Evolutionary conservation across 805 yeast genomes (phyloP).

Genomic region (Metschnikowia kunwiensis): DNA sequence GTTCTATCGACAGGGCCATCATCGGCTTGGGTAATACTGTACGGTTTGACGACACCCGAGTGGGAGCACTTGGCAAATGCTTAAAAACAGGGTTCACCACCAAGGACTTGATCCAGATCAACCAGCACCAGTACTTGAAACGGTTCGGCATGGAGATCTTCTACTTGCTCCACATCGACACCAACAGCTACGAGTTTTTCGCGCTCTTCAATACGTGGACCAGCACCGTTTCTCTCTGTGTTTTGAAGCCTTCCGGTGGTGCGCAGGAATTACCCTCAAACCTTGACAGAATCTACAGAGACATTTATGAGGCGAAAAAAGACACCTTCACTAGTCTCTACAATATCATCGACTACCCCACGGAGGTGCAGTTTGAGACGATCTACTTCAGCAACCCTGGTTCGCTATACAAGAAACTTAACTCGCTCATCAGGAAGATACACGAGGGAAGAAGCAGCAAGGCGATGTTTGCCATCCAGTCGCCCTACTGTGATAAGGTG

Average conservation of each 20-base stretch:
- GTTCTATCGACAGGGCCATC: slow-evolving; percentile 67
- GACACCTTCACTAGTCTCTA: slow-evolving; percentile 42
- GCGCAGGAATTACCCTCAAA: slow-evolving; percentile 65
- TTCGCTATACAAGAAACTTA: slow-evolving; percentile 57
- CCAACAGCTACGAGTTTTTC: slow-evolving; percentile 74
- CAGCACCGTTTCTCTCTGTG: slow-evolving; percentile 46
- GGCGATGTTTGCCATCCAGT: slow-evolving; percentile 67
- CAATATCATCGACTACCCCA: slow-evolving; percentile 51
- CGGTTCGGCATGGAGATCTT: slow-evolving; percentile 55
- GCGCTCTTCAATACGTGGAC: slow-evolving; percentile 66
- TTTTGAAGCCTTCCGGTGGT: slow-evolving; percentile 62
- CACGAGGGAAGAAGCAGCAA: slow-evolving; percentile 62
- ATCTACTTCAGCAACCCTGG: slow-evolving; percentile 51
- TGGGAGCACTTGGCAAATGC: slow-evolving; percentile 86
- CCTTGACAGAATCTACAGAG: slow-evolving; percentile 53
- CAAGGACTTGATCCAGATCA: slow-evolving; percentile 50
- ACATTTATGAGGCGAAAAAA: slow-evolving; percentile 47
- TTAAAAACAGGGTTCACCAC: slow-evolving; percentile 79
- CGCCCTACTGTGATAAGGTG: slow-evolving; percentile 55
- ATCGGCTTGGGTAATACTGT: slow-evolving; percentile 76
- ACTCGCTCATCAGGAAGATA: slow-evolving; percentile 50
- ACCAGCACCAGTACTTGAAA: slow-evolving; percentile 51
- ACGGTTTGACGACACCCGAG: slow-evolving; percentile 60
- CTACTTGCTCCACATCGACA: slow-evolving; percentile 64
- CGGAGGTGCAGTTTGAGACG: slow-evolving; percentile 52